These are phyloP conservation scores for Beauveria asiatica DNA, from an alignment of 2,329 filamentous ascomycete species.

Conservation along the genomic window DNA sequence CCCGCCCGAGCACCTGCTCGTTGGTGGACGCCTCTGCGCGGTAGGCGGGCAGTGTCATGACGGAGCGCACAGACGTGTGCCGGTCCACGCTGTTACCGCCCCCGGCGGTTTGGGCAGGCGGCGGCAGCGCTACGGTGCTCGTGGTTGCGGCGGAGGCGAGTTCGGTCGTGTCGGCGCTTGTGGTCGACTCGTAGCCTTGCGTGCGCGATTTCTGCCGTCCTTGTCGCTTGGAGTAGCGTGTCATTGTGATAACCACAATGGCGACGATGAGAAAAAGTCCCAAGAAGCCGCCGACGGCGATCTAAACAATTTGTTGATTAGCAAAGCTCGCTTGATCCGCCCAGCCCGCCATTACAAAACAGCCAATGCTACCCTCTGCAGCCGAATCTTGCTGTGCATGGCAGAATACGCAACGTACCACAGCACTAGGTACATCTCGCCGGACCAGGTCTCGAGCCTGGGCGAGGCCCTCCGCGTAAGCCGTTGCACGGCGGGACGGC, in stretches of 20 bases:
- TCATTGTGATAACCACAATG: neutral
- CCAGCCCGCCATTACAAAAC: neutral
- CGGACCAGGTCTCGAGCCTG: neutral
- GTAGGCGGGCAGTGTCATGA: slow-evolving; percentile 89
- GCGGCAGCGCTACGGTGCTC: neutral
- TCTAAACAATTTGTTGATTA: neutral
- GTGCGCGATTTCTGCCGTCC: neutral
- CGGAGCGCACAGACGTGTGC: slow-evolving; percentile 79
- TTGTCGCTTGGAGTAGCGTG: neutral
- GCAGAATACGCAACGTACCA: neutral
- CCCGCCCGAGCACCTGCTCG: slow-evolving; percentile 77
- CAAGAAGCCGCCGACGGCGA: neutral
- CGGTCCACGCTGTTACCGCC: slow-evolving; percentile 51
- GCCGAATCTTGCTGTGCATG: neutral
- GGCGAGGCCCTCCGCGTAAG: slow-evolving; percentile 2
- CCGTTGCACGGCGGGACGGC: neutral
- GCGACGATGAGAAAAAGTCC: neutral
- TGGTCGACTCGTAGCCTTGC: slow-evolving; percentile 6
- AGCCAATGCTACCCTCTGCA: neutral
- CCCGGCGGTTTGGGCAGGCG: neutral
- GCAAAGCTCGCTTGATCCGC: neutral
- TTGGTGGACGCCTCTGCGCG: slow-evolving; percentile 61
- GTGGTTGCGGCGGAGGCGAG: neutral
- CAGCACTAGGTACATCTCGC: neutral
- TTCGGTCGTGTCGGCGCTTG: neutral